A percentile compares a stretch with the other conserved stretches of the same genome.
Conservation (phyloP, 257 asterid species). For the Nicotiana otophora region DNA sequence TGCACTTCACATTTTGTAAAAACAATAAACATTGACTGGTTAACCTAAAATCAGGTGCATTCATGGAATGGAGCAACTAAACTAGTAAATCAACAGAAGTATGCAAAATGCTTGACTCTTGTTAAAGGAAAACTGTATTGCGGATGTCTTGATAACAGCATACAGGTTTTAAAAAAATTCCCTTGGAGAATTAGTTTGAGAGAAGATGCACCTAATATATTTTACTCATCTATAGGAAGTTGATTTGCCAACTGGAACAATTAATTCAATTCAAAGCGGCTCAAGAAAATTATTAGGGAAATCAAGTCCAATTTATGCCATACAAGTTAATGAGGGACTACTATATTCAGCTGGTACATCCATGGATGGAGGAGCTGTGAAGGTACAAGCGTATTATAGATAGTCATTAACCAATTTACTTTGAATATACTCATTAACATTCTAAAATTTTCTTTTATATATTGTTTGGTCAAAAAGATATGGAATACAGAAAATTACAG, state of each 20-base stretch:
- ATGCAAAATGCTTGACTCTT: constrained; percentile 54
- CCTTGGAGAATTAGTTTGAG: neutral
- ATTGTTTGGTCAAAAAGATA: constrained; percentile 32
- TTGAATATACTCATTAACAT: neutral
- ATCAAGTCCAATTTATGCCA: constrained; percentile 51
- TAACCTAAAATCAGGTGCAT: constrained; percentile 41
- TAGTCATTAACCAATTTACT: neutral
- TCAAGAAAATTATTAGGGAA: constrained; percentile 61
- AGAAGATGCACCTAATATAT: neutral
- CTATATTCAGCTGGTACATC: constrained; percentile 60
- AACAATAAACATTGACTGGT: neutral
- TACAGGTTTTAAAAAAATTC: constrained; percentile 50
- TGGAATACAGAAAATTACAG: constrained; percentile 56
- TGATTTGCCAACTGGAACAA: constrained; percentile 65
- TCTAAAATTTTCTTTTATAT: neutral
- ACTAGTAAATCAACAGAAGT: constrained; percentile 52
- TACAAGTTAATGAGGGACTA: constrained; percentile 60
- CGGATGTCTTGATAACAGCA: constrained; percentile 77
- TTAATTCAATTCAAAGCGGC: constrained; percentile 59
- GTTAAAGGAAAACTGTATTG: constrained; percentile 67
- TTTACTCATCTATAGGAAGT: constrained; percentile 40
- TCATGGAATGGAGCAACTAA: constrained; percentile 65
- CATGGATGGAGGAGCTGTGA: constrained; percentile 58
- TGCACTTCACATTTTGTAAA: neutral
- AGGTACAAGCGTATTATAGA: constrained; percentile 33